phyloP scores from a whole-genome alignment of 139 green algal species.

The Chlorella sp. region DNA sequence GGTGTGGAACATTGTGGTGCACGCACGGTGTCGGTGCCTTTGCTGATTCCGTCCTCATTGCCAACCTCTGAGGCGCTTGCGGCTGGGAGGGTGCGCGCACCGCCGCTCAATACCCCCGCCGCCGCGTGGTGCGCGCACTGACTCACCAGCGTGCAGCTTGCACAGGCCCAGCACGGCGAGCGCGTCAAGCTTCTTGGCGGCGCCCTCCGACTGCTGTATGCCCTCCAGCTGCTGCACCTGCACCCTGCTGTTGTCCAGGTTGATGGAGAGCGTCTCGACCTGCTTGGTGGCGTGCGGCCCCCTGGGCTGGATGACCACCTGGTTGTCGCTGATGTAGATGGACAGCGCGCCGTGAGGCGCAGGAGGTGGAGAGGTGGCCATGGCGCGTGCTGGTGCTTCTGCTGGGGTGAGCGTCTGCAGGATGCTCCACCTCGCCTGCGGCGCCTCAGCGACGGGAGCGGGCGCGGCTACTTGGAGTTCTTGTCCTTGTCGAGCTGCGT shows the following conservation, averaged over 20 bases:
- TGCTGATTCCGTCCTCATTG: neutral
- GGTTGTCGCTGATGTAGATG: neutral
- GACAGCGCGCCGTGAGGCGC: neutral
- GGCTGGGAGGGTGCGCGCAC: too few species aligned
- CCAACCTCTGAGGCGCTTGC: neutral
- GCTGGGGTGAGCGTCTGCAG: too few species aligned
- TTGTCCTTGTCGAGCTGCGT: too few species aligned
- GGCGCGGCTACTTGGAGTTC: too few species aligned
- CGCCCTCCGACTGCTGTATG: too few species aligned
- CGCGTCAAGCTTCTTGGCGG: too few species aligned
- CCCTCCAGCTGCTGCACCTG: neutral
- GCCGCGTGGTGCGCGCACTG: too few species aligned
- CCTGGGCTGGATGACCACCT: slow-evolving; percentile 1
- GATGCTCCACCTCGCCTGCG: too few species aligned
- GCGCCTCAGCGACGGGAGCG: too few species aligned
- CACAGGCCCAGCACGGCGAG: slow-evolving; percentile 19
- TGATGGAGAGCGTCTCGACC: slow-evolving; percentile 16
- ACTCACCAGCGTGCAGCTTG: slow-evolving; percentile 22
- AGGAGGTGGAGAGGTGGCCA: too few species aligned
- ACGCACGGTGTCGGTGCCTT: neutral
- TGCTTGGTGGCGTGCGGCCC: neutral
- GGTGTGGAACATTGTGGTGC: neutral
- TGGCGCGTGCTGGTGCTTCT: too few species aligned
- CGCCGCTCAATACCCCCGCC: too few species aligned
- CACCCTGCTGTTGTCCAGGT: slow-evolving; percentile 10